phyloP scores from a whole-genome alignment of 495 filamentous ascomycete species.

The Cercophora sp. region DNA sequence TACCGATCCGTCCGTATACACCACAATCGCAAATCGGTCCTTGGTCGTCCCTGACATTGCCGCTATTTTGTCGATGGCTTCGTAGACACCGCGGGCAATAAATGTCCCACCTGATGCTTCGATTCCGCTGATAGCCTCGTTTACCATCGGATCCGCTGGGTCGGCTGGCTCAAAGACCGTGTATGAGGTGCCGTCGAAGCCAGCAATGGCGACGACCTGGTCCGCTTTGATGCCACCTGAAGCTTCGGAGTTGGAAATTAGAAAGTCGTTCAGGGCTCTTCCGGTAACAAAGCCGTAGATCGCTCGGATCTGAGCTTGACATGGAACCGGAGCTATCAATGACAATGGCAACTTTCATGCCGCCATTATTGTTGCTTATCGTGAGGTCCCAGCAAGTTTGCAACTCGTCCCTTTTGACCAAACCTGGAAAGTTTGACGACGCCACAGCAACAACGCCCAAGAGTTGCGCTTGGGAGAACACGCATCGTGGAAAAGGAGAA shows the following conservation, averaged over 20 bases:
- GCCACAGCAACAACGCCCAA: not conserved
- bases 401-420: constrained; percentile 1
- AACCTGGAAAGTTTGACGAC: not conserved
- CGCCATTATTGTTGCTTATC: constrained; percentile 25
- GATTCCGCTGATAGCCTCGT: constrained; percentile 9
- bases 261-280: constrained; percentile 22
- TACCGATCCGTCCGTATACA: constrained; percentile 33
- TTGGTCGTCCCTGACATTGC: constrained; percentile 14
- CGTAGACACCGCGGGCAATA: constrained; percentile 23
- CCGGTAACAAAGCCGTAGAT: constrained; percentile 27
- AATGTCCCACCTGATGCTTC: constrained; percentile 8
- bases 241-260: constrained; percentile 22
- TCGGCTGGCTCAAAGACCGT: constrained; percentile 27
- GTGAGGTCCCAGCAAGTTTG: constrained; percentile 18
- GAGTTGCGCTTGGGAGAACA: no score
- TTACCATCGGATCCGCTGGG: constrained; percentile 19
- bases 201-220: constrained; percentile 27
- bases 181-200: constrained; percentile 19
- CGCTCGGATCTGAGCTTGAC: constrained; percentile 19
- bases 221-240: constrained; percentile 20
- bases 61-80: constrained; percentile 22
- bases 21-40: constrained; percentile 28
- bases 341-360: constrained; percentile 18
- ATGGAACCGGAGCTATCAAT: constrained; percentile 28
- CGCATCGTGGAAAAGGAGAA: no score